Evolutionary conservation across 2,329 filamentous ascomycete species (phyloP).

Genomic region (Ophiostoma angusticollis): DNA sequence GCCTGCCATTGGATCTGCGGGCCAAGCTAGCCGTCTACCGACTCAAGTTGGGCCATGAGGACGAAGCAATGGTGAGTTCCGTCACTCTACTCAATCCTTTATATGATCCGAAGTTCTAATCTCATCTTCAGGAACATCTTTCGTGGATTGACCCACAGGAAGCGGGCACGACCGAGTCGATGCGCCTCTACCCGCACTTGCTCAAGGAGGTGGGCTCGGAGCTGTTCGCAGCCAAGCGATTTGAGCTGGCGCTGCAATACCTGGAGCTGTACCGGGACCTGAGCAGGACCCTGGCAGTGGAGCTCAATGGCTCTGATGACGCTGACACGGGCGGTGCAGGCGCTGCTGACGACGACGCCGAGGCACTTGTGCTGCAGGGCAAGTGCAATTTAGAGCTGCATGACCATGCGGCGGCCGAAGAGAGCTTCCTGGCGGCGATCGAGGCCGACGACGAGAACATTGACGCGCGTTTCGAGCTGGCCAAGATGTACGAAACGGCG

Average conservation of each 20-base stretch:
- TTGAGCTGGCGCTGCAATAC: slow-evolving; percentile 37
- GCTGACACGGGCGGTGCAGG: not conserved
- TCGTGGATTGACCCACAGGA: slow-evolving; percentile 56
- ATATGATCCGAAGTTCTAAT: no score
- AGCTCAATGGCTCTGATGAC: slow-evolving; percentile 1
- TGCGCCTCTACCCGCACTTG: slow-evolving; percentile 64
- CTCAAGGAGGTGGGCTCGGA: slow-evolving; percentile 52
- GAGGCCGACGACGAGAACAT: slow-evolving; percentile 59
- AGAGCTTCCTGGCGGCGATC: slow-evolving; percentile 62
- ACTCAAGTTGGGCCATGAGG: slow-evolving; percentile 51
- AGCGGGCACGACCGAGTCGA: slow-evolving; percentile 30
- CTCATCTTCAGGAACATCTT: slow-evolving; percentile 36
- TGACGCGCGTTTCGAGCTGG: slow-evolving; percentile 65
- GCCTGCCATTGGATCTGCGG: slow-evolving; percentile 69
- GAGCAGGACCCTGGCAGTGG: slow-evolving; percentile 23
- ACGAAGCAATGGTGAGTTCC: slow-evolving; percentile 49
- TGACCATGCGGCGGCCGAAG: slow-evolving; percentile 57
- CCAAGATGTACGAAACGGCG: slow-evolving; percentile 69
- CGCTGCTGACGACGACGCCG: slow-evolving; percentile 31
- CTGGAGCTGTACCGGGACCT: slow-evolving; percentile 41
- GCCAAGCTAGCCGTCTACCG: slow-evolving; percentile 75
- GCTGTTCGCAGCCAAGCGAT: slow-evolving; percentile 27
- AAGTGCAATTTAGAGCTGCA: slow-evolving; percentile 56
- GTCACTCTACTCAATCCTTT: no score
- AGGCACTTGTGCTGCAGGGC: slow-evolving; percentile 42